Evolutionary conservation across 2,329 filamentous ascomycete genomes (phyloP).

Genomic region (Periconia sp.): DNA sequence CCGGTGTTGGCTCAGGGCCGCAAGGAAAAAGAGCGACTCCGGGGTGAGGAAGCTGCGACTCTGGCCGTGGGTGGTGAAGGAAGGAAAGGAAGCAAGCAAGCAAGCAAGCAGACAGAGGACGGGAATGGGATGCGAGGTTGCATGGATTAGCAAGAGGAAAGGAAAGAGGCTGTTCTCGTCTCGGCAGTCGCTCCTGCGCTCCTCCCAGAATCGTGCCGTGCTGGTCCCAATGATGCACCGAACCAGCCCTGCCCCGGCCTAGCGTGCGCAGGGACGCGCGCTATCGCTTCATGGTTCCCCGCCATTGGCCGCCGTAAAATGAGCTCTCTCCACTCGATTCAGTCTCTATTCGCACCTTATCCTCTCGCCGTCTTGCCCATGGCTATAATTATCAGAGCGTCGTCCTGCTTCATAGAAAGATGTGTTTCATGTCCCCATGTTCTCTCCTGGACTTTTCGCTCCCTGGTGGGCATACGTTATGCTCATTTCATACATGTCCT

Average conservation of each 20-base stretch:
- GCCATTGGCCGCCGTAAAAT: neutral
- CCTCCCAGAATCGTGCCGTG: too few species aligned
- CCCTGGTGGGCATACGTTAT: neutral
- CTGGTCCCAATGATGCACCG: neutral
- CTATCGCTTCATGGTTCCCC: neutral
- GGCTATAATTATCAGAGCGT: neutral
- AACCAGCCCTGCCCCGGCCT: neutral
- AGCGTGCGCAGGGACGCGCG: neutral
- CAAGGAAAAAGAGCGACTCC: slow-evolving; percentile 39
- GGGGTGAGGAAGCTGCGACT: slow-evolving; percentile 39
- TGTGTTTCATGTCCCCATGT: neutral
- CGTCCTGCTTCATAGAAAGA: neutral
- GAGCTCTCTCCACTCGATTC: neutral
- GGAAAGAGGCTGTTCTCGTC: slow-evolving; percentile 22
- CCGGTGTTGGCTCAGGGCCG: slow-evolving; percentile 13
- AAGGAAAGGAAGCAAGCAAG: slow-evolving; percentile 18
- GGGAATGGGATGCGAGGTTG: slow-evolving; percentile 4
- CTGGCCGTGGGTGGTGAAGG: slow-evolving; percentile 27
- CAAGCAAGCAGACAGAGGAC: slow-evolving; percentile 14
- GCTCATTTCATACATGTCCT: neutral
- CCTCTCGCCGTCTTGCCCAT: neutral
- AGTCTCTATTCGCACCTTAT: neutral
- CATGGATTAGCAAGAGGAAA: slow-evolving; percentile 34
- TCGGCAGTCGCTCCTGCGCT: neutral
- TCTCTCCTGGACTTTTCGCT: too few species aligned